These are phyloP conservation scores for Fusarium citri DNA, from an alignment of 2,329 filamentous ascomycete species.

Conservation along the genomic window DNA sequence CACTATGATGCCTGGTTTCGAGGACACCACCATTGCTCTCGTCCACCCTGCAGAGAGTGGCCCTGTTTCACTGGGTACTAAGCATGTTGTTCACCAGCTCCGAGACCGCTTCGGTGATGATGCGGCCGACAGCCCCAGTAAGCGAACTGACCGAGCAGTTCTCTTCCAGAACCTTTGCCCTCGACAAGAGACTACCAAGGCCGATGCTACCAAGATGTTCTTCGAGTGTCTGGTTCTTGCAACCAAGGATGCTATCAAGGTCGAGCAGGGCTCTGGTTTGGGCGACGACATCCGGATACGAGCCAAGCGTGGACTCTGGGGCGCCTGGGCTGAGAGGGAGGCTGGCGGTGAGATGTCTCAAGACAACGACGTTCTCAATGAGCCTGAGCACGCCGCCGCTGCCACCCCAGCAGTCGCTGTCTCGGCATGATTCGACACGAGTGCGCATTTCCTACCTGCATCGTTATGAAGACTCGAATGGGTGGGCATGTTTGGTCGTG, in stretches of 20 bases:
- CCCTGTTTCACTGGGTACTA: conserved; percentile 89
- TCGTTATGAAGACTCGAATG: conserved; percentile 43
- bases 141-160: conserved; percentile 80
- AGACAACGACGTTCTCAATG: conserved; percentile 55
- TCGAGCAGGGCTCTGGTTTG: conserved; percentile 84
- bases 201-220: conserved; percentile 99
- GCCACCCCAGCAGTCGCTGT: conserved; percentile 52
- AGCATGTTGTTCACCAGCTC: conserved; percentile 94
- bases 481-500: conserved; percentile 46
- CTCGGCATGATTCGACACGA: conserved; percentile 49
- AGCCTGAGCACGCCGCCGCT: conserved; percentile 51
- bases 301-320: conserved; percentile 96
- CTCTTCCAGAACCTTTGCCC: conserved; percentile 93
- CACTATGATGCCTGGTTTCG: conserved; percentile 71
- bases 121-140: conserved; percentile 74
- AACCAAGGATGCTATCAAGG: conserved; percentile 97
- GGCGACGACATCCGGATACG: conserved; percentile 85
- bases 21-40: conserved; percentile 80
- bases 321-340: conserved; percentile 88
- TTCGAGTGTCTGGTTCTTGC: conserved; percentile 96
- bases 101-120: conserved; percentile 86
- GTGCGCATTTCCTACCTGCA: conserved; percentile 29
- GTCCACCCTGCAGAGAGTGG: conserved; percentile 86
- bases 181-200: conserved; percentile 81
- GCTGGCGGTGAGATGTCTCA: conserved; percentile 71